Evolutionary conservation across 768 basidiomycete species (phyloP), one percentile per base, ranked within the genome.

Genomic region (Naematelia encephala): DNA sequence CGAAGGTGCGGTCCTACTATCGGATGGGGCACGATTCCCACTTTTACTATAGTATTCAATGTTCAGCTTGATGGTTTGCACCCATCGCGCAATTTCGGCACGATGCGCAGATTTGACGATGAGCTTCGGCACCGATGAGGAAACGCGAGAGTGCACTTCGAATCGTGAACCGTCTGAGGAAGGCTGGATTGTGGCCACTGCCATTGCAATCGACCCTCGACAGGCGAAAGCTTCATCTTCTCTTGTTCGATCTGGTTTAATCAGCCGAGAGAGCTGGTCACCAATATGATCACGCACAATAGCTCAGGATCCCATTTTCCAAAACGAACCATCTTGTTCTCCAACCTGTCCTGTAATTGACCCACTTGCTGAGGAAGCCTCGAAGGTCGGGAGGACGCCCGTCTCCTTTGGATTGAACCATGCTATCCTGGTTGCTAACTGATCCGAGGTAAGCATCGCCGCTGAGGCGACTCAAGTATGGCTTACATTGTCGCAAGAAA

Each of bases 321-420:
- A 96, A 82, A 0, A 94, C 90, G 70, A 97, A 94, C 91, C 91
- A 96, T 0, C 92, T 82, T 0, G 88, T 87, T 59, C 85, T 86
- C 73, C 91, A 94, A 0, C 93, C 92, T 66, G 85, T 86, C 0
- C 90, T 90, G 39, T 96, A 89, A 66, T 96, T 97, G 1, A 87
- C 86, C 72, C 92, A 96, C 75, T 97, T 97, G 76, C 89, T 90
- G 19, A 79, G 50, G 60, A 66, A 72, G 8, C 70, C 70, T 34
- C 56, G 45, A 16, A 72, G 54, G 47, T 68, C 68, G 25, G 70
- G 70, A 22, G 70, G 73, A 47, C 64, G 48, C 16, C 69, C 69
- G 51, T 71, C 72, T 43, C 66, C 62, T 43, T 70, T 67, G 0
- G 60, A 43, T 54, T 73, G 66, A 10, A 91, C 82, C 1, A 91